Evolutionary conservation across 208 protist species (phyloP).

Genomic region (Porcisia deanei): DNA sequence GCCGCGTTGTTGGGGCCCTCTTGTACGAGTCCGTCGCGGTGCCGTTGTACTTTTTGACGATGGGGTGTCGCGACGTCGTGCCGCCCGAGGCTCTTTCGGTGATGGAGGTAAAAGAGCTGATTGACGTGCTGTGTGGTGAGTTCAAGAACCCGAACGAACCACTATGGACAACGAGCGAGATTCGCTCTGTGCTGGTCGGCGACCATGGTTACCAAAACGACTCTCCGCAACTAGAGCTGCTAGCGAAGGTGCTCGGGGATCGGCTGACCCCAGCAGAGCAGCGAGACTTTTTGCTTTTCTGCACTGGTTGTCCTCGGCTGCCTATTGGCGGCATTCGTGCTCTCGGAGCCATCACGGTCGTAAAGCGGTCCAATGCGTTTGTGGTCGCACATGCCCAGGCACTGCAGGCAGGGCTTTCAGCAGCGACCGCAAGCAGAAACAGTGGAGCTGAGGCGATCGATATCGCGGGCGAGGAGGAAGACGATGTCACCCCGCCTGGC

Average conservation of each 20-base stretch:
- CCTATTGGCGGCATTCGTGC: conserved; percentile 81
- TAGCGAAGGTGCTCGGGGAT: conserved; percentile 63
- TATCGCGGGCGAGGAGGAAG: conserved; percentile 28
- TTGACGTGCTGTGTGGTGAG: conserved; percentile 66
- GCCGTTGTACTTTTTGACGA: conserved; percentile 62
- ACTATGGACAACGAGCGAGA: conserved; percentile 79
- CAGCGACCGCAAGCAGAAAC: background rate
- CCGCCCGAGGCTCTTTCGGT: conserved; percentile 62
- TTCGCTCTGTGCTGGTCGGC: conserved; percentile 77
- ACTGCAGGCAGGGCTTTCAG: conserved; percentile 15
- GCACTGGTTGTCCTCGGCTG: conserved; percentile 87
- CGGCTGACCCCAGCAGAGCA: conserved; percentile 83
- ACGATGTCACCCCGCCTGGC: conserved; percentile 9
- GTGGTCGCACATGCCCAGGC: conserved; percentile 26
- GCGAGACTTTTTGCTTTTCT: conserved; percentile 87
- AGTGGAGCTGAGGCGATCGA: background rate
- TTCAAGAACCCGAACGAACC: conserved; percentile 40
- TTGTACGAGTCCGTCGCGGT: conserved; percentile 76
- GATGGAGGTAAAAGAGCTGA: conserved; percentile 65
- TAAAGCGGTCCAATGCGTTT: conserved; percentile 71
- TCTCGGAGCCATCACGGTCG: conserved; percentile 90
- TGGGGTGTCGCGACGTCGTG: conserved; percentile 79
- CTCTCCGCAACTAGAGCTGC: conserved; percentile 73
- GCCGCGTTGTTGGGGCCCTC: conserved; percentile 54
- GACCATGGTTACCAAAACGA: conserved; percentile 91